Percentiles rank a stretch among this genome's conserved stretches.
These are phyloP conservation scores for Phytophthora hibernalis DNA, from an alignment of 352 stramenopile species.

Conservation along the genomic window DNA sequence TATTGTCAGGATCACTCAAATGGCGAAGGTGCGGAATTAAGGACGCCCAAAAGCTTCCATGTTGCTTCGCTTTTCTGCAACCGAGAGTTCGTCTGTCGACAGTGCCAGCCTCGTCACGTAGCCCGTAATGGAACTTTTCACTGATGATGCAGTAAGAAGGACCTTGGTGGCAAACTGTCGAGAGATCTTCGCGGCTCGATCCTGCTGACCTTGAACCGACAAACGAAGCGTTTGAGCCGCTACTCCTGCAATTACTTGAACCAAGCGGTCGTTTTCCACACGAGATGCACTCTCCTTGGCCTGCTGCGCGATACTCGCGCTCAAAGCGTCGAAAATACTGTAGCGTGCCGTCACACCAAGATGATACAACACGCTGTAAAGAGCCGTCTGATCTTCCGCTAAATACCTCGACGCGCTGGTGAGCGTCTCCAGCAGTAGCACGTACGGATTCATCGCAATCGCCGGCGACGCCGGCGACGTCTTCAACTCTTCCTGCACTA, in stretches of 20 bases:
- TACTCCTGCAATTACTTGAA: conserved; percentile 38
- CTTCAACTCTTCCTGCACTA: conserved; percentile 36
- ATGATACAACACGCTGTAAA: conserved; percentile 36
- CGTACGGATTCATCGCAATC: conserved; percentile 47
- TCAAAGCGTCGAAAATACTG: conserved; percentile 44
- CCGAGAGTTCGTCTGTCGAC: conserved; percentile 7
- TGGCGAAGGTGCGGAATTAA: conserved; percentile 9
- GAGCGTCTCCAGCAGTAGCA: conserved; percentile 60
- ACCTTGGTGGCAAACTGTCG: conserved; percentile 40
- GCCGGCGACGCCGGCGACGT: conserved; percentile 17
- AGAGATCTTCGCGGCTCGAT: conserved; percentile 9
- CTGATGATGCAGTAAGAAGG: conserved; percentile 35
- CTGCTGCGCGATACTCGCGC: conserved; percentile 37
- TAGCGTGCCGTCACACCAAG: conserved; percentile 34
- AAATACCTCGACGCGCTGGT: conserved; percentile 41
- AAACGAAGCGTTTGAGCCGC: conserved; percentile 31
- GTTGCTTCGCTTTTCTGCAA: not conserved
- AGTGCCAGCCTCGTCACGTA: conserved; percentile 23
- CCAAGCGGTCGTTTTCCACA: conserved; percentile 34
- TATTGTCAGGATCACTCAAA: not conserved
- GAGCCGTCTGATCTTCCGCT: conserved; percentile 19
- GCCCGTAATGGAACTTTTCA: conserved; percentile 28
- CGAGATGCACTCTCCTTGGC: conserved; percentile 9
- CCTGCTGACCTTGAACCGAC: conserved; percentile 11
- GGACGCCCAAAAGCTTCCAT: conserved; percentile 23